Evolutionary conservation across 148 eudicot species (phyloP), one percentile per base, ranked within the genome.

Genomic region (Fagopyrum esculentum): DNA sequence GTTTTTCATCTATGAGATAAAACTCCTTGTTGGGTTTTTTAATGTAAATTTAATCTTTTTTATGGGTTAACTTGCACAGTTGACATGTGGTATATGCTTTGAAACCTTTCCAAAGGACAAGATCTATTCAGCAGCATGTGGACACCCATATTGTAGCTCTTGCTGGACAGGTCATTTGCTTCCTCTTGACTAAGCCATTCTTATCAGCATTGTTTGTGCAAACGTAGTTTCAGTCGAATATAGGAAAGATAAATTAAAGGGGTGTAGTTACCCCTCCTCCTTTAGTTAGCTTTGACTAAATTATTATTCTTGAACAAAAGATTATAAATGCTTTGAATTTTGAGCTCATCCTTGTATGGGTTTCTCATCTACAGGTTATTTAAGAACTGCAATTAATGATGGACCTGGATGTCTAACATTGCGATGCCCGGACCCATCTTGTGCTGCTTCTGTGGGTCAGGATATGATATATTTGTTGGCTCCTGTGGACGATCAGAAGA

Each of bases 21-120:
- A 35, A 35, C 40, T 35, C 26, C 26, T 22, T 22, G 26, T 22
- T 22, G 26, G 26, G 26, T 22, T 22, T 22, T 1, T 54, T 54
- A 17, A 54, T 54, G n/a, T 54, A 15, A 15, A 54, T 15, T 56
- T 43, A 11, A 30, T 1, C 22, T 12, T 64, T 22, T 48, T 71
- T 30, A 45, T 3, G 44, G 8, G 26, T 56, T 49, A 4, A 30
- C 55, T 45, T 15, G 75, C 76, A 74, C 87, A 92, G 96, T 79
- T 87, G 80, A 81, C 87, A 76, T 92, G 98, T 77, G 93, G 96
- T 45, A 92, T 92, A 66, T 92, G 98, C 81, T 92, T 92, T 79
- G 96, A 90, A 48, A 56, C 69, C 55, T 90, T 80, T 79, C 89
- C 93, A 6, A 78, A 78, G 48, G 82, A 80, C 76, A 79, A 64